These are phyloP conservation scores for Backusella liffmaniae DNA, from an alignment of 192 early-diverging fungal genomes.

Conservation along the genomic window DNA sequence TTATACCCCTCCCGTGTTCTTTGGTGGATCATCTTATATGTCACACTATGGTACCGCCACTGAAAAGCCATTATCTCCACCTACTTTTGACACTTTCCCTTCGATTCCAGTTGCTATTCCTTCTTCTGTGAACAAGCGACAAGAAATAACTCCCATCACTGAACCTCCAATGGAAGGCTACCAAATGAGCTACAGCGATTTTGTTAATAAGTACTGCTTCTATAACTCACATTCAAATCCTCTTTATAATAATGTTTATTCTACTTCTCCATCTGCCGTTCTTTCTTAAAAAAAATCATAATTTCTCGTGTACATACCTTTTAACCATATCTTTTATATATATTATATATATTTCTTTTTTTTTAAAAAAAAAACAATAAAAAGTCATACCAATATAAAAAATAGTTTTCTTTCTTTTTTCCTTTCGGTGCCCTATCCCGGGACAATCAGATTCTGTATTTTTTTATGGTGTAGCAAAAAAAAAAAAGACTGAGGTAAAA, in stretches of 20 bases:
- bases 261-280: conserved; percentile 7
- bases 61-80: not conserved
- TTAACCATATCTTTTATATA: not conserved
- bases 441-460: not conserved
- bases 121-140: not conserved
- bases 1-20: conserved; percentile 12
- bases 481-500: not conserved
- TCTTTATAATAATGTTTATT: not conserved
- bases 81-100: not conserved
- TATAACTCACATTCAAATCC: conserved; percentile 29
- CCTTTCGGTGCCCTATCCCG: not conserved
- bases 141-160: not conserved
- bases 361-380: not conserved
- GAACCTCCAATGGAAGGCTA: not conserved
- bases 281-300: conserved; percentile 1
- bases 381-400: not conserved
- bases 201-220: conserved; percentile 59
- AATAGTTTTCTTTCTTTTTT: not conserved
- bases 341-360: not conserved
- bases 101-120: not conserved
- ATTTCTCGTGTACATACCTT: not conserved
- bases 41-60: not conserved
- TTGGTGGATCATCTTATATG: not conserved
- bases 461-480: not conserved
- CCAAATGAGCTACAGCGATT: conserved; percentile 29